These are phyloP conservation scores for Bolboschoenus planiculmis DNA, from an alignment of 176 grass and related monocot genomes.

Conservation along the genomic window DNA sequence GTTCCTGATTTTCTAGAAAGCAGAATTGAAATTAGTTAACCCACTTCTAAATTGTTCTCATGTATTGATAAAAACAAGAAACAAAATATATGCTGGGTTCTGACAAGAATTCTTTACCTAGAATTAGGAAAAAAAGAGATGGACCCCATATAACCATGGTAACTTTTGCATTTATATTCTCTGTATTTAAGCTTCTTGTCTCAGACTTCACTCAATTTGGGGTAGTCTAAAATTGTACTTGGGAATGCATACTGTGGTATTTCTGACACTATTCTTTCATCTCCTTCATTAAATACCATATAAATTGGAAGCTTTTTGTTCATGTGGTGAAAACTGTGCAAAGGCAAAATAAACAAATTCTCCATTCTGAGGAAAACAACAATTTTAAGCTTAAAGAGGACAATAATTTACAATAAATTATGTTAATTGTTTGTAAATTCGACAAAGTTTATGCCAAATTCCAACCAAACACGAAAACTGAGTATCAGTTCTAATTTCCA, in stretches of 20 bases:
- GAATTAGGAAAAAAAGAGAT: background rate
- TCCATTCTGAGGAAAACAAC: background rate
- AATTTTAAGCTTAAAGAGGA: background rate
- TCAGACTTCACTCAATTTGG: background rate
- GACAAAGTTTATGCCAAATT: conserved; percentile 21
- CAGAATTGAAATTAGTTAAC: background rate
- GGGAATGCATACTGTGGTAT: background rate
- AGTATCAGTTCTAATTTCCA: background rate
- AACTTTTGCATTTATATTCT: background rate
- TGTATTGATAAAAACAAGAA: background rate
- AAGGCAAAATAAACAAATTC: background rate
- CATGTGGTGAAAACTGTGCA: background rate
- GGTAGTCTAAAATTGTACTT: background rate
- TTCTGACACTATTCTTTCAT: conserved; percentile 3
- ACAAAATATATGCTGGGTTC: background rate
- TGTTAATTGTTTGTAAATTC: background rate
- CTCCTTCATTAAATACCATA: background rate
- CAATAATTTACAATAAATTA: conserved; percentile 12
- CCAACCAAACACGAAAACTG: background rate
- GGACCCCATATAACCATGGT: background rate
- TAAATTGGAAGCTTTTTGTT: background rate
- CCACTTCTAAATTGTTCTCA: background rate
- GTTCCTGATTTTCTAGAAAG: background rate
- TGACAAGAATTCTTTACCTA: background rate
- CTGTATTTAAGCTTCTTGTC: background rate